Evolutionary conservation across 1,139 yeast genomes (phyloP).

Genomic region (Yamadazyma jaroonii): DNA sequence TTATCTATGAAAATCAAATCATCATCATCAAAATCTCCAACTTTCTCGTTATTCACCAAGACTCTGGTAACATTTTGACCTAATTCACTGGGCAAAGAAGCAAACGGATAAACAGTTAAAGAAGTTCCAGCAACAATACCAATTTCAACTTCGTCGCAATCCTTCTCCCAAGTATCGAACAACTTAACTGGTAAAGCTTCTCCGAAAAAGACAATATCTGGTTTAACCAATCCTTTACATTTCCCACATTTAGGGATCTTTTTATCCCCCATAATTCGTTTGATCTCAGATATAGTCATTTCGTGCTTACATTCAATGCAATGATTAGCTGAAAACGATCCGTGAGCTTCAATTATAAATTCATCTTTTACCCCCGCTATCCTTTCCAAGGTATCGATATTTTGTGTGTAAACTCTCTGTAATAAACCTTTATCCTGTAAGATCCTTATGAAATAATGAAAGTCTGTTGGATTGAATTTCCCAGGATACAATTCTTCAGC

Average conservation of each 20-base stretch:
- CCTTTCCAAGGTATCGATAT: slow-evolving; percentile 87
- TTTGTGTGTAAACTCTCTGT: slow-evolving; percentile 81
- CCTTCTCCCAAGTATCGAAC: slow-evolving; percentile 68
- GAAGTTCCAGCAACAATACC: slow-evolving; percentile 94
- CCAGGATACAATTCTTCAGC: slow-evolving; percentile 90
- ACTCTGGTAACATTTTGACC: slow-evolving; percentile 50
- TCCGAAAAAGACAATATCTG: slow-evolving; percentile 92
- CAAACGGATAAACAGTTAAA: slow-evolving; percentile 85
- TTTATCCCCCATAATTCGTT: slow-evolving; percentile 37
- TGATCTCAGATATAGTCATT: slow-evolving; percentile 52
- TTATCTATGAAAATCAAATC: slow-evolving; percentile 62
- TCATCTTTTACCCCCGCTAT: slow-evolving; percentile 71
- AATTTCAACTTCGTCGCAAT: slow-evolving; percentile 56
- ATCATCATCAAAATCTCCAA: slow-evolving; percentile 64
- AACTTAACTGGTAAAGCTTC: slow-evolving; percentile 73
- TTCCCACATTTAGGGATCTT: slow-evolving; percentile 49
- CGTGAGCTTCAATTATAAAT: slow-evolving; percentile 85
- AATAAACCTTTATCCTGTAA: slow-evolving; percentile 62
- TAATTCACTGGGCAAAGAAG: slow-evolving; percentile 70
- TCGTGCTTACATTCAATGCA: slow-evolving; percentile 71
- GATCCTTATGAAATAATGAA: slow-evolving; percentile 68
- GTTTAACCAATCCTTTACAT: slow-evolving; percentile 80
- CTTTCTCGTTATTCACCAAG: slow-evolving; percentile 70
- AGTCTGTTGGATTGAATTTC: slow-evolving; percentile 75
- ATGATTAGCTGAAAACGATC: slow-evolving; percentile 82